A percentile compares a stretch with the other conserved stretches of the same genome.
These are phyloP conservation scores for Sporobolomyces phaffii DNA, from an alignment of 768 basidiomycete species.

Conservation along the genomic window DNA sequence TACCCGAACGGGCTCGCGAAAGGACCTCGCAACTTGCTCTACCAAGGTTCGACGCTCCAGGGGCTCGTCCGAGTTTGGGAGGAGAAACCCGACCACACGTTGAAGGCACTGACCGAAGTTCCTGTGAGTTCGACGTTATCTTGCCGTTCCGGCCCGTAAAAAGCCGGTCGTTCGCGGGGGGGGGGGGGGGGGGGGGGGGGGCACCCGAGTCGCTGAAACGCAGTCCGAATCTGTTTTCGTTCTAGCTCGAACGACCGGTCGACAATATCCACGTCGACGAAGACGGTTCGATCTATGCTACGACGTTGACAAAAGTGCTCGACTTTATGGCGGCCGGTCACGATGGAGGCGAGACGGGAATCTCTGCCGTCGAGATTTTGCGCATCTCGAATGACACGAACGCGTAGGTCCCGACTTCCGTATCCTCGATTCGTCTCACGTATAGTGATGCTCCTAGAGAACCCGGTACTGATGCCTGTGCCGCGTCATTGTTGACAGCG, in stretches of 20 bases:
- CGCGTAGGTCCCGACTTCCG: constrained; percentile 52
- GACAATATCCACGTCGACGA: constrained; percentile 63
- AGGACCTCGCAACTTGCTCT: constrained; percentile 50
- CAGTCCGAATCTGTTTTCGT: too few species aligned
- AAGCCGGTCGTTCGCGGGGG: too few species aligned
- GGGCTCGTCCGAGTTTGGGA: constrained; percentile 58
- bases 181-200: too few species aligned
- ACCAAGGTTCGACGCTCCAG: constrained; percentile 53
- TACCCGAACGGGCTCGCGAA: constrained; percentile 55
- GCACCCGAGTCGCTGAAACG: too few species aligned
- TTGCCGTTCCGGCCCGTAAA: too few species aligned
- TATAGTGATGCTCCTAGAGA: too few species aligned
- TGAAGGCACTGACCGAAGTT: constrained; percentile 56
- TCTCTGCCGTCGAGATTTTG: constrained; percentile 47
- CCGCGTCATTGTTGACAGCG: constrained; percentile 49
- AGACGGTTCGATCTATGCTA: constrained; percentile 60
- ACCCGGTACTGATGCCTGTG: background rate
- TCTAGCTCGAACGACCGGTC: constrained; percentile 46
- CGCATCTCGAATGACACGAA: constrained; percentile 54
- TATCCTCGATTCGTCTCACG: too few species aligned
- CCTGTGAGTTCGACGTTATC: background rate
- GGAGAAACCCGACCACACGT: constrained; percentile 56
- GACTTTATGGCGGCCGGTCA: constrained; percentile 39
- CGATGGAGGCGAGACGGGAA: constrained; percentile 44
- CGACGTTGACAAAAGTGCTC: constrained; percentile 53